Evolutionary conservation across 148 eudicot species (phyloP).

Genomic region (Camellia japonica): DNA sequence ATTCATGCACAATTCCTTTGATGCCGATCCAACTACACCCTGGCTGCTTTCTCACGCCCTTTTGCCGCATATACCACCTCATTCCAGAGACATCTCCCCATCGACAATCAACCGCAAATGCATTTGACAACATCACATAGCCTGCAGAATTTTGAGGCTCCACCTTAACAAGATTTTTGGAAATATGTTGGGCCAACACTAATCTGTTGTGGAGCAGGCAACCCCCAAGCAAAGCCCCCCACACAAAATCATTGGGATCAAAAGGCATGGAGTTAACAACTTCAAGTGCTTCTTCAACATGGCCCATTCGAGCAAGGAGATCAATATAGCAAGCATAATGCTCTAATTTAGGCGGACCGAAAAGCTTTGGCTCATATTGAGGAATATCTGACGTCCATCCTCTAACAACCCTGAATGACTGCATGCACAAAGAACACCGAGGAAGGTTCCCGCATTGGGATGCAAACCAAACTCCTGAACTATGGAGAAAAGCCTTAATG

Average conservation of each 20-base stretch:
- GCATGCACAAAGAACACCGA: slow-evolving; percentile 65
- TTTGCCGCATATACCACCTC: slow-evolving; percentile 62
- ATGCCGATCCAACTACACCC: slow-evolving; percentile 74
- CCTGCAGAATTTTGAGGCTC: slow-evolving; percentile 81
- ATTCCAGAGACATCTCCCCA: slow-evolving; percentile 65
- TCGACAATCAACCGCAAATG: slow-evolving; percentile 52
- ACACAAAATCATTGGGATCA: slow-evolving; percentile 66
- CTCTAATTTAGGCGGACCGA: slow-evolving; percentile 49
- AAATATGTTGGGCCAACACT: slow-evolving; percentile 50
- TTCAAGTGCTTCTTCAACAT: slow-evolving; percentile 68
- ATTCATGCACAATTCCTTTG: slow-evolving; percentile 57
- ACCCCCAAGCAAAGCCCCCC: slow-evolving; percentile 86
- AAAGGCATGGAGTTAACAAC: slow-evolving; percentile 65
- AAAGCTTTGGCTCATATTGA: slow-evolving; percentile 35
- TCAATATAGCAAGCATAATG: slow-evolving; percentile 82
- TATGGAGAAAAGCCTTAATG: slow-evolving; percentile 46
- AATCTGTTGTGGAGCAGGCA: slow-evolving; percentile 62
- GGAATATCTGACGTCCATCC: slow-evolving; percentile 60
- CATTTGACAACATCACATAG: slow-evolving; percentile 76
- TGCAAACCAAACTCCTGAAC: slow-evolving; percentile 33
- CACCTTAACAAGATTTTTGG: slow-evolving; percentile 51
- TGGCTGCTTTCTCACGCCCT: slow-evolving; percentile 61
- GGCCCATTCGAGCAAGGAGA: slow-evolving; percentile 67
- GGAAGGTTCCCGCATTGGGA: slow-evolving; percentile 60
- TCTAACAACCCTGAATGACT: slow-evolving; percentile 70